phyloP scores from a whole-genome alignment of 1,284 basidiomycete genomes.

The Abortiporus biennis region DNA sequence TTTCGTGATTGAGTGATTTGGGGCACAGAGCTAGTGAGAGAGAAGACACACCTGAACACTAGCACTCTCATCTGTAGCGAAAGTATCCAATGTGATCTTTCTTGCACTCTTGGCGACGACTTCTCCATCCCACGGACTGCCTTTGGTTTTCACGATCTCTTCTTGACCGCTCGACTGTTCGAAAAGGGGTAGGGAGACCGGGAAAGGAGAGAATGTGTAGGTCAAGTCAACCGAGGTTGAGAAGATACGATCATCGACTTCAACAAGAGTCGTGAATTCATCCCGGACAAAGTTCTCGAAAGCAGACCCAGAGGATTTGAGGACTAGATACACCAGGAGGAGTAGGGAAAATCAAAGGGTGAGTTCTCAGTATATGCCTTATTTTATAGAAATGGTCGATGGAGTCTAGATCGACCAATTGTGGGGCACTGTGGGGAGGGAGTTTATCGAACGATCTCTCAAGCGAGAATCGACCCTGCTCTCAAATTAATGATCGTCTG shows the following conservation, averaged over 20 bases:
- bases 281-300: conserved; percentile 84
- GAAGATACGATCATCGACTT: conserved; percentile 85
- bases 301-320: conserved; percentile 86
- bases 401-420: too few species aligned
- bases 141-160: conserved; percentile 26
- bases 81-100: conserved; percentile 71
- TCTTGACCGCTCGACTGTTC: conserved; percentile 4
- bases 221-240: conserved; percentile 75
- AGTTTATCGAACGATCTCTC: too few species aligned
- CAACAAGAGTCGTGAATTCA: conserved; percentile 82
- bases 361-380: too few species aligned
- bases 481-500: too few species aligned
- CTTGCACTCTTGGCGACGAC: conserved; percentile 54
- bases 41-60: conserved; percentile 71
- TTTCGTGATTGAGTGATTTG: conserved; percentile 1
- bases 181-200: conserved; percentile 40
- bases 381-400: too few species aligned
- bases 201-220: conserved; percentile 56
- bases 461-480: too few species aligned
- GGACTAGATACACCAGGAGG: conserved; percentile 49
- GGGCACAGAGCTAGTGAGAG: too few species aligned
- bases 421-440: too few species aligned
- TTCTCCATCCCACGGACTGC: conserved; percentile 58
- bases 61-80: conserved; percentile 85
- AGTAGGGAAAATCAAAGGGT: background rate